These are phyloP conservation scores for Beauveria sp. DNA, from an alignment of 2,329 filamentous ascomycete species.

Conservation along the genomic window DNA sequence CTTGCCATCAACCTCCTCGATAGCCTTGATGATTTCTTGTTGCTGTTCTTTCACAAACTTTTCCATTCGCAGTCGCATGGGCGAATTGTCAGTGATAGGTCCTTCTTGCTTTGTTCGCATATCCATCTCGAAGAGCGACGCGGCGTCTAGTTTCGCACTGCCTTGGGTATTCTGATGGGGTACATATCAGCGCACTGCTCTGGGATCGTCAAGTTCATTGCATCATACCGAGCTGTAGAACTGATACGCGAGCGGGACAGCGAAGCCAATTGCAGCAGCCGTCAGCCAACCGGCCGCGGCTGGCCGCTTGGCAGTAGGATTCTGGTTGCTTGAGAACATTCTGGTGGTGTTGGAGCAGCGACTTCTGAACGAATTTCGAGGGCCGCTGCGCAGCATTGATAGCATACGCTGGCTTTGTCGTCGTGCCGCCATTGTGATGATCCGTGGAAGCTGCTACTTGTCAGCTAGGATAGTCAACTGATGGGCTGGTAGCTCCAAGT, in stretches of 20 bases:
- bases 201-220: neutral
- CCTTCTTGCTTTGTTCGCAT: conserved; percentile 67
- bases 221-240: conserved; percentile 27
- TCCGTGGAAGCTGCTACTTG: neutral
- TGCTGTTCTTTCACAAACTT: conserved; percentile 92
- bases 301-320: conserved; percentile 16
- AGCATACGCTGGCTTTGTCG: conserved; percentile 23
- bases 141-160: conserved; percentile 45
- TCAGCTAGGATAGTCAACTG: neutral
- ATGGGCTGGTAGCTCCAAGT: neutral
- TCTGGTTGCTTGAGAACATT: conserved; percentile 20
- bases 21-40: conserved; percentile 71
- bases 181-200: neutral
- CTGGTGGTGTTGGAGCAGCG: conserved; percentile 22
- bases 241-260: conserved; percentile 47
- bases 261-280: conserved; percentile 40
- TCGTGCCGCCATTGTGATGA: conserved; percentile 22
- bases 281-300: conserved; percentile 22
- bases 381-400: conserved; percentile 21
- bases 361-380: conserved; percentile 15
- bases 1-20: conserved; percentile 77
- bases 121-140: conserved; percentile 79
- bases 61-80: conserved; percentile 98
- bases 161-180: conserved; percentile 32
- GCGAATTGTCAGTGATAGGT: conserved; percentile 63